These are phyloP conservation scores for Malus hybrid DNA, from an alignment of 331 rosid genomes.

Conservation along the genomic window DNA sequence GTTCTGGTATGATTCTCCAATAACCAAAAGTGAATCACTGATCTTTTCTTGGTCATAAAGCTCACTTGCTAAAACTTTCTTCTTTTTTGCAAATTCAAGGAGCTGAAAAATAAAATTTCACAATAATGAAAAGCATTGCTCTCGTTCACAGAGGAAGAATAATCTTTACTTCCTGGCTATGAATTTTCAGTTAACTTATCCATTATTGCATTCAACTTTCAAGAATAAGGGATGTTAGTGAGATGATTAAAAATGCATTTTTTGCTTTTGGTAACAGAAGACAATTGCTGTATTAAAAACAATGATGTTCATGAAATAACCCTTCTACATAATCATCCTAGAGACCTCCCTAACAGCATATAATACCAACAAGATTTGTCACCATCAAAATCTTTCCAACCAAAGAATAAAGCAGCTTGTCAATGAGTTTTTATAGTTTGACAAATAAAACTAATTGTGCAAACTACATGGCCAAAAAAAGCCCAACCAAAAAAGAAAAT, in stretches of 20 bases:
- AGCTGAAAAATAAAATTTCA: conserved; percentile 42
- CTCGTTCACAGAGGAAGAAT: neutral
- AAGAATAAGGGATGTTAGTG: neutral
- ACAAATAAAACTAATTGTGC: neutral
- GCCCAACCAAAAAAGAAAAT: neutral
- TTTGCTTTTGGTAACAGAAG: neutral
- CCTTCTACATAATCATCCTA: neutral
- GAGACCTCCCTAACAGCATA: neutral
- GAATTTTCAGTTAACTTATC: neutral
- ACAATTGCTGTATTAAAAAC: neutral
- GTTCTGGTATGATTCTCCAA: conserved; percentile 82
- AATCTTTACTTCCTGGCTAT: conserved; percentile 7
- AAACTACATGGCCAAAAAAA: neutral
- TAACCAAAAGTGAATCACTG: conserved; percentile 56
- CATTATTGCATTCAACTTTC: neutral
- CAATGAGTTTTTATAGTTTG: neutral
- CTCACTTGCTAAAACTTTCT: conserved; percentile 57
- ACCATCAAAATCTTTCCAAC: neutral
- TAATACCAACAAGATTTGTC: neutral
- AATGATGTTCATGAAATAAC: neutral
- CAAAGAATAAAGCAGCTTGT: neutral
- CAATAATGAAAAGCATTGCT: conserved; percentile 18
- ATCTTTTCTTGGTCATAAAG: conserved; percentile 71
- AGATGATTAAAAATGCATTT: neutral
- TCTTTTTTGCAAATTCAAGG: conserved; percentile 69